These are phyloP conservation scores for Melocanna baccifera DNA, from an alignment of 176 grass and related monocot species.

Conservation along the genomic window DNA sequence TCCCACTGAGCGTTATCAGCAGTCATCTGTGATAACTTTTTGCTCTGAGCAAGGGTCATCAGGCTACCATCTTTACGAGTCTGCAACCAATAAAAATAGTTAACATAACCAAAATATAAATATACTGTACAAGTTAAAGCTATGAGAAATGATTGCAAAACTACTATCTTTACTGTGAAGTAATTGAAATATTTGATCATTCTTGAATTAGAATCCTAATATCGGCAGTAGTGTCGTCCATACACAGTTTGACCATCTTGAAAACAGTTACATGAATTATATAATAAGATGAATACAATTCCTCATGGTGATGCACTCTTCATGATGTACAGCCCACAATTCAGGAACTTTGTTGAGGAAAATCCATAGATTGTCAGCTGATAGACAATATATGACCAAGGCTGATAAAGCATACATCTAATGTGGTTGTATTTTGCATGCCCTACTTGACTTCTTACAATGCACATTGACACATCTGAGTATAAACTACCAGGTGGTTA, in stretches of 20 bases:
- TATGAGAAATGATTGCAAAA: background rate
- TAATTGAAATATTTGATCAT: background rate
- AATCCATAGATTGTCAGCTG: background rate
- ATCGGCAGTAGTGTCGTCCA: background rate
- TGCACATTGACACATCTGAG: background rate
- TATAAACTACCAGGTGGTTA: slow-evolving; percentile 8
- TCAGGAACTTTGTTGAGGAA: background rate
- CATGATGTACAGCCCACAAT: background rate
- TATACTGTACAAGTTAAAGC: background rate
- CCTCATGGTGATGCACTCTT: slow-evolving; percentile 4
- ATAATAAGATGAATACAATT: slow-evolving; percentile 1
- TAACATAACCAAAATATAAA: slow-evolving; percentile 1
- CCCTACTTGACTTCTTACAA: background rate
- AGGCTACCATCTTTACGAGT: slow-evolving; percentile 79
- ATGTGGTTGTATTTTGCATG: background rate
- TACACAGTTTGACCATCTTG: background rate
- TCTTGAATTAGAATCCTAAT: background rate
- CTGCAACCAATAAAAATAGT: slow-evolving; percentile 47
- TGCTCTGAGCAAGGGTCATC: slow-evolving; percentile 96
- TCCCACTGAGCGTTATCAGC: slow-evolving; percentile 99
- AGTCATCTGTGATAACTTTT: slow-evolving; percentile 96
- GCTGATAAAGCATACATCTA: background rate
- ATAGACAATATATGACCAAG: background rate
- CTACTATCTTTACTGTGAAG: background rate
- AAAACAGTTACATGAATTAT: background rate